A percentile compares a stretch with the other conserved stretches of the same genome.
These are phyloP conservation scores for Magnusiomyces fungicola DNA, from an alignment of 1,139 yeast genomes.

Conservation along the genomic window DNA sequence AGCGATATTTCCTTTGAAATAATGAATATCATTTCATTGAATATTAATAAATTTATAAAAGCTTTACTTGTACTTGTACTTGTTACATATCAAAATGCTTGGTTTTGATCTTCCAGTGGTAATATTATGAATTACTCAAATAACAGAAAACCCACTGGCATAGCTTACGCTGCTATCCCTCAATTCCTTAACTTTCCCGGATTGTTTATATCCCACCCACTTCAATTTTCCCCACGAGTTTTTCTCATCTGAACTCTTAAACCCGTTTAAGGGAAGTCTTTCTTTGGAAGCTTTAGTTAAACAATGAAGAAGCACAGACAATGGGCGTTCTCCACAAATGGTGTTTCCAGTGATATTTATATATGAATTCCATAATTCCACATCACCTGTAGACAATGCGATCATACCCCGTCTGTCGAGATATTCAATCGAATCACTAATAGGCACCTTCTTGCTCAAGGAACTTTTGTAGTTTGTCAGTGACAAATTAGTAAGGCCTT, in stretches of 20 bases:
- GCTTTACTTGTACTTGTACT: no score
- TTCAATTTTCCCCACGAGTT: slow-evolving; percentile 36
- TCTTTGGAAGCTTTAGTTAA: slow-evolving; percentile 34
- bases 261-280: slow-evolving; percentile 16
- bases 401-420: slow-evolving; percentile 67
- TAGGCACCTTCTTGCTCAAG: slow-evolving; percentile 35
- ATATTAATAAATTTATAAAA: no score
- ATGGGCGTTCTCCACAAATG: slow-evolving; percentile 87
- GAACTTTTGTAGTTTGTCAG: slow-evolving; percentile 12
- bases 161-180: slow-evolving; percentile 82
- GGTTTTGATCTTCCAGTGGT: background rate
- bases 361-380: slow-evolving; percentile 58
- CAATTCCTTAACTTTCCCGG: slow-evolving; percentile 45
- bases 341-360: slow-evolving; percentile 71
- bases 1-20: no score
- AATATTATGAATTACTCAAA: slow-evolving; percentile 12
- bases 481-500: slow-evolving; percentile 10
- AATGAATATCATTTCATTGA: no score
- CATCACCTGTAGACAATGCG: slow-evolving; percentile 49
- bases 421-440: slow-evolving; percentile 62
- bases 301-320: slow-evolving; percentile 53
- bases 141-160: slow-evolving; percentile 67
- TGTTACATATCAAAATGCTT: background rate
- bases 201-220: slow-evolving; percentile 84
- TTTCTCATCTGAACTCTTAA: slow-evolving; percentile 13